Conservation (phyloP, 192 early-diverging fungal genomes). For the Umbelopsis isabellina region DNA sequence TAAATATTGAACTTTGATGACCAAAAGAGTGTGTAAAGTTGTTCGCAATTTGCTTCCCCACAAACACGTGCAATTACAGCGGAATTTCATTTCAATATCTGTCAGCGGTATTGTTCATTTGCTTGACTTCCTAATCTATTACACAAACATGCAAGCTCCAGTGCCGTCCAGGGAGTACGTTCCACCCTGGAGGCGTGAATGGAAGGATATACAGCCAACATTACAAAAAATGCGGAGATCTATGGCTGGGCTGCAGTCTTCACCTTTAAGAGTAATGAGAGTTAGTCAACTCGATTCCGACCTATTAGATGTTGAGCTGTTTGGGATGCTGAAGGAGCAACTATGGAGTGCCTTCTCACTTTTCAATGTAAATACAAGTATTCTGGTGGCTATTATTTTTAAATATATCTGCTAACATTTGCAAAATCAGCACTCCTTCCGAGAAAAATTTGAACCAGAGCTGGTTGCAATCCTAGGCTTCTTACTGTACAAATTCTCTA, state of each 20-base stretch:
- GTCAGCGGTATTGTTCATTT: not conserved
- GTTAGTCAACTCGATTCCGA: slow-evolving; percentile 87
- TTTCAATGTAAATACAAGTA: slow-evolving; percentile 54
- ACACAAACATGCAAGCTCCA: not conserved
- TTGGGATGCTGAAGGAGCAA: slow-evolving; percentile 77
- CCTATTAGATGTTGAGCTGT: slow-evolving; percentile 77
- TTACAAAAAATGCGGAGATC: slow-evolving; percentile 50
- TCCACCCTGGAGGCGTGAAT: slow-evolving; percentile 54
- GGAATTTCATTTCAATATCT: slow-evolving; percentile 17
- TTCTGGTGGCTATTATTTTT: not conserved
- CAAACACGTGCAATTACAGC: slow-evolving; percentile 12
- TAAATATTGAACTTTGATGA: no score
- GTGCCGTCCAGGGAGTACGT: slow-evolving; percentile 7
- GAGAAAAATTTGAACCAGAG: slow-evolving; percentile 74
- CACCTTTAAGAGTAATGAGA: slow-evolving; percentile 65
- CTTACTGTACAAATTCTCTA: slow-evolving; percentile 74
- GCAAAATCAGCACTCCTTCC: slow-evolving; percentile 49
- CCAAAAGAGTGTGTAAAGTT: no score
- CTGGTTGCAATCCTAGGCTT: slow-evolving; percentile 67
- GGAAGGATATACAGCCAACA: slow-evolving; percentile 55
- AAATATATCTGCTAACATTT: not conserved
- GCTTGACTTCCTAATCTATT: not conserved
- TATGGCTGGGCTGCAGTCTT: slow-evolving; percentile 52
- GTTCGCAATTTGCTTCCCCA: not conserved
- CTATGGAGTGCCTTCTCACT: slow-evolving; percentile 71